Evolutionary conservation across 139 green algal species (phyloP).

Genomic region (Chlamydomonas sp.): DNA sequence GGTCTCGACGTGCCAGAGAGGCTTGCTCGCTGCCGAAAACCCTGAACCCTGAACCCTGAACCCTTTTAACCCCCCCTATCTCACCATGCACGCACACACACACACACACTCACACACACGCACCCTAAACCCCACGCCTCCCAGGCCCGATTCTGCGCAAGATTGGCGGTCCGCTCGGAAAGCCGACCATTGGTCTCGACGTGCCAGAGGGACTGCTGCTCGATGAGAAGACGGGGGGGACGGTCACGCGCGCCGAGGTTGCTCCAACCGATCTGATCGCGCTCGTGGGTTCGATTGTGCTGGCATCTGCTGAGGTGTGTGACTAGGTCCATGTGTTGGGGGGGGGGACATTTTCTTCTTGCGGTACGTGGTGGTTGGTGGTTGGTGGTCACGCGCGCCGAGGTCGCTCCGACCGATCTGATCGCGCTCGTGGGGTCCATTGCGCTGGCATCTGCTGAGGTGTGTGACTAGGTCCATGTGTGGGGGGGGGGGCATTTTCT

Average conservation of each 20-base stretch:
- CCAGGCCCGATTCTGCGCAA: constrained; percentile 32
- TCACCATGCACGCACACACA: too few species aligned
- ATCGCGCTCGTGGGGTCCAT: constrained; percentile 9
- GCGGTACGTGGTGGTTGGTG: too few species aligned
- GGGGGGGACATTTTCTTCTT: too few species aligned
- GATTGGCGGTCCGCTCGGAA: constrained; percentile 32
- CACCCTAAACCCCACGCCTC: too few species aligned
- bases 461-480: too few species aligned
- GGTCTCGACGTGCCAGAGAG: constrained; percentile 44
- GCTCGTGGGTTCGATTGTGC: not conserved
- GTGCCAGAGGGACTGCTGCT: constrained; percentile 49
- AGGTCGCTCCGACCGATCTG: constrained; percentile 29
- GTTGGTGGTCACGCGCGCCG: constrained; percentile 17
- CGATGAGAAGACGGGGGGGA: constrained; percentile 40
- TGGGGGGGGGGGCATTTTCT: too few species aligned
- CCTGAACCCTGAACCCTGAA: too few species aligned
- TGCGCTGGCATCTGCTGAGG: constrained; percentile 2
- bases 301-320: constrained; percentile 8
- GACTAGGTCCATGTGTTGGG: too few species aligned
- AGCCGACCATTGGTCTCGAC: constrained; percentile 19
- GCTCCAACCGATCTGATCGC: constrained; percentile 27
- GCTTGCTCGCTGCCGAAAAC: too few species aligned
- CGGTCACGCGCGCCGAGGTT: constrained; percentile 21
- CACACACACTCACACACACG: too few species aligned
- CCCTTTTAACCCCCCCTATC: too few species aligned